Percentiles rank a stretch among this genome's conserved stretches.
Conservation (phyloP, 768 basidiomycete genomes). For the Hygrocybe coccinea region DNA sequence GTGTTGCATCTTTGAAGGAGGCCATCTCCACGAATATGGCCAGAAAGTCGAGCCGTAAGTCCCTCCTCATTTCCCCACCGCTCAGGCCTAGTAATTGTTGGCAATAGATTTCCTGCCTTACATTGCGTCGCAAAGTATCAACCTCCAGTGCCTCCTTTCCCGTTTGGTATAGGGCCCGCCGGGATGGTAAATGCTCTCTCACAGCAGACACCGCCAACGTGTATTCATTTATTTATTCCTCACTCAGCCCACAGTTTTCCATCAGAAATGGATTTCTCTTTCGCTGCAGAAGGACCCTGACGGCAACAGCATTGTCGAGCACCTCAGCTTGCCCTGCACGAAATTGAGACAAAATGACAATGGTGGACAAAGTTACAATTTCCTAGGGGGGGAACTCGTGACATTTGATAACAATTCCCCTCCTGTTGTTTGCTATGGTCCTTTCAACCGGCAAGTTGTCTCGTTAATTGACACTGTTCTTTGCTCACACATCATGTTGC, state of each 20-base stretch:
- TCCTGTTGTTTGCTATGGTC: conserved; percentile 4
- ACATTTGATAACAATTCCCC: background rate
- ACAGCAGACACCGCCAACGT: background rate
- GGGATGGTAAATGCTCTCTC: background rate
- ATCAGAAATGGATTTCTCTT: conserved; percentile 4
- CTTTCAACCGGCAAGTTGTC: background rate
- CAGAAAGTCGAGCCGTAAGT: conserved; percentile 3
- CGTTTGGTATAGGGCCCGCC: conserved; percentile 3
- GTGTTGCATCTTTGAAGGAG: conserved; percentile 6
- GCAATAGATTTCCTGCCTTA: background rate
- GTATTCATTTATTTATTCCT: background rate
- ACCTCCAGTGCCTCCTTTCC: conserved; percentile 2
- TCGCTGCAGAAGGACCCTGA: conserved; percentile 1
- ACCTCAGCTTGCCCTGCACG: background rate
- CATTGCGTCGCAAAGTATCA: conserved; percentile 2
- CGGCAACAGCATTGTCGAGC: background rate
- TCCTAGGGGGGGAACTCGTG: background rate
- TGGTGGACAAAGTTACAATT: conserved; percentile 4
- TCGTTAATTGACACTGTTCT: background rate
- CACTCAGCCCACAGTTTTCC: conserved; percentile 1
- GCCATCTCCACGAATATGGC: conserved; percentile 7
- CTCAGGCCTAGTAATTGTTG: background rate
- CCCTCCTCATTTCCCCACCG: background rate
- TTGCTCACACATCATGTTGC: background rate
- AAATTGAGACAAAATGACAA: background rate